Evolutionary conservation across 2,329 filamentous ascomycete species (phyloP), one percentile per base, ranked within the genome.

Genomic region (Mollisiaceae sp.): DNA sequence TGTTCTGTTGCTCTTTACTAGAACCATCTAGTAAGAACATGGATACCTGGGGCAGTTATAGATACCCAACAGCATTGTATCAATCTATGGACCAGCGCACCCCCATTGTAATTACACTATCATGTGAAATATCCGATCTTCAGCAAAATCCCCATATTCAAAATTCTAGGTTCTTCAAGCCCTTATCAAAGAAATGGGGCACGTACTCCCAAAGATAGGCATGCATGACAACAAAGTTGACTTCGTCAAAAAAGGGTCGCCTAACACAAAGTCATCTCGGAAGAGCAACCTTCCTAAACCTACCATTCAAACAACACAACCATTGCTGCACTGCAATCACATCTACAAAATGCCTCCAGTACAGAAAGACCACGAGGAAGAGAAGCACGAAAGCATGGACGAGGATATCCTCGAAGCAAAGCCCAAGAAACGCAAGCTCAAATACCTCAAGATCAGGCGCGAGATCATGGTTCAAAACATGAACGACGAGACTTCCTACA

Each of bases 401-500:
- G 11, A 24, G 24, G 24, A 52, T 47, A 9, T 47, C 12, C 38
- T 41, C 38, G 38, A 41, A 41, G 15, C 15, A 41, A 12, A 41
- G 12, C 38, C 38, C 38, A 41, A 41, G 15, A 14, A 41, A 14
- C 38, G 38, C 38, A 41, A 41, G 12, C 11, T 14, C 38, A 41
- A 41, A 12, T 11, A 11, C 45, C n/a, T n/a, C 3, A 24, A 35
- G 52, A 55, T 55, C 9, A 24, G 20, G 55, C 6, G 12, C 4
- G 32, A 36, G 8, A 57, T 57, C 55, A 39, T 57, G 11, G 15
- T 4, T 3, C 18, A 57, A 9, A 57, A 38, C 24, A 14, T 57
- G 20, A 41, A 57, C 55, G 55, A 57, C 14, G n/a, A 22, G 55
- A 22, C 36, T 12, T 38, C 55, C 20, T 57, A 57, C 36, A 4